These are phyloP conservation scores for Marasmius oreades DNA, from an alignment of 1,284 basidiomycete genomes.

Conservation along the genomic window DNA sequence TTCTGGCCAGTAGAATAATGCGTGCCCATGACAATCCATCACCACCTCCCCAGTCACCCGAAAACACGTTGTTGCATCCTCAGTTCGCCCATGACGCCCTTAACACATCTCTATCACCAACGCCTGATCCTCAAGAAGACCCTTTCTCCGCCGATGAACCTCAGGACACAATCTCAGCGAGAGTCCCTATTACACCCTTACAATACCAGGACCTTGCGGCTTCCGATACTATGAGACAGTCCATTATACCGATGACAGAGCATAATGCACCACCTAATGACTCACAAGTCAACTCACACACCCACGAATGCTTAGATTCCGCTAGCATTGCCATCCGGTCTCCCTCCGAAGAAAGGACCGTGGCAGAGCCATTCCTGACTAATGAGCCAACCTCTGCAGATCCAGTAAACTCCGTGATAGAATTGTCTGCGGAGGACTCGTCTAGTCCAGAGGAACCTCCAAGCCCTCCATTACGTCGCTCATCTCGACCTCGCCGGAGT, in stretches of 20 bases:
- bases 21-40: constrained; percentile 72
- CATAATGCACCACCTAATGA: not conserved
- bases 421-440: not conserved
- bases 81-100: not conserved
- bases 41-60: constrained; percentile 54
- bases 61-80: constrained; percentile 4
- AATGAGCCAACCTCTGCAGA: not conserved
- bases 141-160: not conserved
- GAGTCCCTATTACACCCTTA: not conserved
- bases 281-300: not conserved
- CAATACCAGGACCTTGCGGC: not conserved
- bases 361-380: constrained; percentile 13
- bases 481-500: constrained; percentile 32
- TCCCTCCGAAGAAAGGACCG: constrained; percentile 13
- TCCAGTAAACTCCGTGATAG: not conserved
- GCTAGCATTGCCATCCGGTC: not conserved
- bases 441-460: constrained; percentile 6
- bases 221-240: no score
- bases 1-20: constrained; percentile 58
- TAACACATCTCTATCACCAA: not conserved
- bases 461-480: constrained; percentile 29
- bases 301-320: not conserved
- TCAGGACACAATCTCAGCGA: not conserved
- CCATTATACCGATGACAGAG: no score
- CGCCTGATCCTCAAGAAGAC: not conserved